Evolutionary conservation across 257 asterid genomes (phyloP).

Genomic region (Parsonsia alboflavescens): DNA sequence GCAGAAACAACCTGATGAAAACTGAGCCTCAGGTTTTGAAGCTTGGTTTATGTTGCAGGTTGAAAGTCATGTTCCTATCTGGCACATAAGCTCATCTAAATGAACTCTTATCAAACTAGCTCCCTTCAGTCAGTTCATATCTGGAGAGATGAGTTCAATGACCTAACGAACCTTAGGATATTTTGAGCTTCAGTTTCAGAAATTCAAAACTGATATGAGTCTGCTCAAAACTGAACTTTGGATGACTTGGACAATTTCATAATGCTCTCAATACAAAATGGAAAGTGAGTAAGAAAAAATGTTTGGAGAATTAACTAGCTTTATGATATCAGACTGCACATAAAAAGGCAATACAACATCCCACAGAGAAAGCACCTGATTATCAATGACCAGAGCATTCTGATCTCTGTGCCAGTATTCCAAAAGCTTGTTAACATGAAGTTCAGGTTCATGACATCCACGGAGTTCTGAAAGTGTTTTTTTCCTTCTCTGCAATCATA

Average conservation of each 20-base stretch:
- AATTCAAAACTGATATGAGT: neutral
- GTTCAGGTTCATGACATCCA: slow-evolving; percentile 2
- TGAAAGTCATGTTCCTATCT: neutral
- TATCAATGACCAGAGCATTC: slow-evolving; percentile 21
- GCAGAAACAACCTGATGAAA: too few relatives aligned
- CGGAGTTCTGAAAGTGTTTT: neutral
- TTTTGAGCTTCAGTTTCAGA: neutral
- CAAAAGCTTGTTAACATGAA: slow-evolving; percentile 18
- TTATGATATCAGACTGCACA: neutral
- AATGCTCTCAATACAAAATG: neutral
- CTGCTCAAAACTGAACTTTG: neutral
- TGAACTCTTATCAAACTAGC: neutral
- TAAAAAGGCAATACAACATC: neutral
- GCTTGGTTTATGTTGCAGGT: neutral
- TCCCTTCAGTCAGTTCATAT: neutral
- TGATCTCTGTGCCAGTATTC: slow-evolving; percentile 11
- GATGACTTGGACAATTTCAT: neutral
- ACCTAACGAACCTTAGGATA: neutral
- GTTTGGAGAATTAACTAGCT: neutral
- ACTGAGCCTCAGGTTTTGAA: neutral
- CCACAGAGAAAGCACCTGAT: slow-evolving; percentile 8
- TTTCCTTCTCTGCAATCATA: slow-evolving; percentile 8
- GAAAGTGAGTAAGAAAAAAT: neutral
- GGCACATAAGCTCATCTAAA: neutral
- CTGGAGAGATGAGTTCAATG: neutral